Base-by-base conservation (phyloP, 371 early-diverging fungal species). In the Rhizopus arrhizus region DNA sequence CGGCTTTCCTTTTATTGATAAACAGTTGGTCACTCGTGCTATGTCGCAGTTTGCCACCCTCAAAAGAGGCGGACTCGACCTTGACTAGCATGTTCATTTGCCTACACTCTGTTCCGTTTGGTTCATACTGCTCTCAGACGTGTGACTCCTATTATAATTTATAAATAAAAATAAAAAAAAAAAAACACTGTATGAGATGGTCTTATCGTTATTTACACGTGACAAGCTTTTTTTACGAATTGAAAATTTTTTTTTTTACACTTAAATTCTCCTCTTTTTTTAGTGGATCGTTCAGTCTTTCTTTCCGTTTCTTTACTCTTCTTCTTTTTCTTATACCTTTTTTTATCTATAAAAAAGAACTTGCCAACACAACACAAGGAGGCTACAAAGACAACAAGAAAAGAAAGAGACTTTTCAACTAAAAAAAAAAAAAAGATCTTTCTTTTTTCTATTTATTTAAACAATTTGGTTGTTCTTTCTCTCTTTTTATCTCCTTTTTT, bases 401-500 rank as follows among this genome's bases (percentile, higher is more conserved):
- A 48, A 55, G n/a, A 16, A 41, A 48, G 40, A 38, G 31, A 53
- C 16, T 49, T 29, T 48, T n/a, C 40, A 15, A 53, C 38, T 40
- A 56, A 32, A 54, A 35, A 22, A 22, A 22, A 61, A 35, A 46
- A 45, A 54, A 22, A 61, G 55, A 56, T 47, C 56, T 51, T 51
- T 45, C 52, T 49, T 62, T 43, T 49, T 53, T 46, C 35, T 66
- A 50, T 41, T 59, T 43, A n/a, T 15, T 15, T 15, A 43, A 43
- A 56, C 45, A 22, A 22, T 22, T 22, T 22, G 22, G 22, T 22
- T 41, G 22, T 55, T 55, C 13, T 32, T 42, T 42, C 28, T 51
- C 35, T 51, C 13, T 48, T 28, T 55, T 55, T 62, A 42, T 58
- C 33, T 52, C 31, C 51, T 34, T 46, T 28, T 28, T 31, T 58